Evolutionary conservation across 2,329 filamentous ascomycete genomes (phyloP).

Genomic region (Proliferodiscus dingleyae): DNA sequence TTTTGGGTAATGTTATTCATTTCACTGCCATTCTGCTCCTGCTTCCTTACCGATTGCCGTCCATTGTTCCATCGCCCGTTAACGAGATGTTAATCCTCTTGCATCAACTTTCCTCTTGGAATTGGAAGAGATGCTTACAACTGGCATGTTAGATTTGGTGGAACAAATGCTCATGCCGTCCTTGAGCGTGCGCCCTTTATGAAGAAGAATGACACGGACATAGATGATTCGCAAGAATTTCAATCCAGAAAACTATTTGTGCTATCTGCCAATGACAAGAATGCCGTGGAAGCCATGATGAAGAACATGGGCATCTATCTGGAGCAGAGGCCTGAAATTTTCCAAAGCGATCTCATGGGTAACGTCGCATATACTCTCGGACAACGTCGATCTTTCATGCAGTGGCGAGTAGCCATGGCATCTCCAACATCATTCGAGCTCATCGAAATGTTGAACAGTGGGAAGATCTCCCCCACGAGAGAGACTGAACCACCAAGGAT

Average conservation of each 20-base stretch:
- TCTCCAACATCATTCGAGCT: constrained; percentile 24
- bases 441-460: constrained; percentile 29
- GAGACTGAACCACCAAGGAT: constrained; percentile 19
- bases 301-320: constrained; percentile 27
- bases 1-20: constrained; percentile 30
- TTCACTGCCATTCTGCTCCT: not conserved
- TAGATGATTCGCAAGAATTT: constrained; percentile 7
- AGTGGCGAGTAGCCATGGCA: constrained; percentile 25
- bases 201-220: constrained; percentile 23
- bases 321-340: constrained; percentile 28
- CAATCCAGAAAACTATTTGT: constrained; percentile 30
- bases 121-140: not conserved
- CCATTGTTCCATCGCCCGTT: too few relatives aligned
- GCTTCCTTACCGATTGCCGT: too few relatives aligned
- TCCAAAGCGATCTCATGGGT: constrained; percentile 28
- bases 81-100: too few relatives aligned
- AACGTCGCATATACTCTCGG: constrained; percentile 29
- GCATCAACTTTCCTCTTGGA: not conserved
- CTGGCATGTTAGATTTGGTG: constrained; percentile 20
- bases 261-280: constrained; percentile 26
- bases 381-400: constrained; percentile 24
- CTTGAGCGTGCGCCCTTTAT: constrained; percentile 28
- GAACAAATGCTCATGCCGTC: constrained; percentile 36
- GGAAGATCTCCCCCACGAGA: constrained; percentile 26
- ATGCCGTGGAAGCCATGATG: constrained; percentile 23